Conservation (phyloP, 345 rosid genomes). For the Lepidium africanum region DNA sequence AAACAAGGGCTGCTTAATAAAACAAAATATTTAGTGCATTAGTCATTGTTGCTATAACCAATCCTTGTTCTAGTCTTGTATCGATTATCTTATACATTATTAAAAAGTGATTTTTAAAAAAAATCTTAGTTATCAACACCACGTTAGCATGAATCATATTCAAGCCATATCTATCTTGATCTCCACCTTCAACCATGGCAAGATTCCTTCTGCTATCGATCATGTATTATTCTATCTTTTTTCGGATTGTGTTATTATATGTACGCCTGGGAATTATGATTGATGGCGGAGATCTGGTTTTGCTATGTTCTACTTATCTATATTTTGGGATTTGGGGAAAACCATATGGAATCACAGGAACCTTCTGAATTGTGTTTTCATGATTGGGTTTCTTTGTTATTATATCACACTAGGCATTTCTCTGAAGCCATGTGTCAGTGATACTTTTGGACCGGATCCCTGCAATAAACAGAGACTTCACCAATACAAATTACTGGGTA, state of each 20-base stretch:
- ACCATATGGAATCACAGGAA: slow-evolving; percentile 10
- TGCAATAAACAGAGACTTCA: too few species aligned
- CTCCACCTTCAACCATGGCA: slow-evolving; percentile 90
- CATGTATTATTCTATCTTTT: slow-evolving; percentile 44
- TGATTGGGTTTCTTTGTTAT: slow-evolving; percentile 2
- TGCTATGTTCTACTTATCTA: not conserved
- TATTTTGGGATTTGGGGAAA: not conserved
- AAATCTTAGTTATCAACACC: too few species aligned
- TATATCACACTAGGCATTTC: too few species aligned
- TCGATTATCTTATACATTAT: too few species aligned
- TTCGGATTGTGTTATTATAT: not conserved
- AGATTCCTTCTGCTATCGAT: slow-evolving; percentile 84
- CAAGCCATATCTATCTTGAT: slow-evolving; percentile 96
- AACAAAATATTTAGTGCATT: too few species aligned
- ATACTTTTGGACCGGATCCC: too few species aligned
- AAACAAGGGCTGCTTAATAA: too few species aligned
- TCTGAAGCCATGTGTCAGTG: too few species aligned
- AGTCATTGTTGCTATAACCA: too few species aligned
- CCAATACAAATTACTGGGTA: too few species aligned
- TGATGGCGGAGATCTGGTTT: not conserved
- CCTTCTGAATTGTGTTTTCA: not conserved
- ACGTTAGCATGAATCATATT: slow-evolving; percentile 96
- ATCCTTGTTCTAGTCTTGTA: too few species aligned
- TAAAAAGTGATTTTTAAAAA: too few species aligned
- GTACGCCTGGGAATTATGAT: not conserved